These are phyloP conservation scores for Vitis vinifera DNA, from an alignment of 164 flowering plant genomes.

Conservation along the genomic window ASM3070453v1 NC_081821.1:12921001-12921500, in stretches of 20 bases:
- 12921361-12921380: no score
- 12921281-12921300: conserved; percentile 88
- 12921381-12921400: no score
- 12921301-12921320: background rate
- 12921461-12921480: background rate
- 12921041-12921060: background rate
- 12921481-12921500: conserved; percentile 38
- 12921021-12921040: background rate
- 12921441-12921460: no score
- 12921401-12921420: no score
- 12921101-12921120: background rate
- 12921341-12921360: no score
- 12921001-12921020: background rate
- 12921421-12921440: no score
- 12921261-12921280: conserved; percentile 76
- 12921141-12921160: background rate
- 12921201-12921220: background rate
- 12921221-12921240: conserved; percentile 72
- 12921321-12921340: background rate
- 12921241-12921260: conserved; percentile 77
- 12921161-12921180: background rate
- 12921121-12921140: background rate
- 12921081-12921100: background rate
- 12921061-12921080: background rate
- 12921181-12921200: conserved; percentile 5